Evolutionary conservation across 2,329 filamentous ascomycete species (phyloP).

Genomic region (Botrytis galanthina): DNA sequence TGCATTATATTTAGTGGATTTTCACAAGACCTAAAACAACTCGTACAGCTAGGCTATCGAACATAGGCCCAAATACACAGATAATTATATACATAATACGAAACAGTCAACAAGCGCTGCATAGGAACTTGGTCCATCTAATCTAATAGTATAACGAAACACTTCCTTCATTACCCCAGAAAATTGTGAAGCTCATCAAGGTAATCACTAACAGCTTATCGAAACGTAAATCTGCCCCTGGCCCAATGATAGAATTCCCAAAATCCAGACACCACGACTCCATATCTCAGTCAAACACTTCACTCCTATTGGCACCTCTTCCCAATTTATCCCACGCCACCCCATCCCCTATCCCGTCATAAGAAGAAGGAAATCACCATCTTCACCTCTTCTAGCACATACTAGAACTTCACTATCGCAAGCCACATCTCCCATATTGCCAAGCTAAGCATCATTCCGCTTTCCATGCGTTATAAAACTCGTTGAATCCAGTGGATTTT

Average conservation of each 20-base stretch:
- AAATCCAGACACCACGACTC: background rate
- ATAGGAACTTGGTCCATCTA: background rate
- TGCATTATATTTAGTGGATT: background rate
- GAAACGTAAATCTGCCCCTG: background rate
- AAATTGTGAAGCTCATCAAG: background rate
- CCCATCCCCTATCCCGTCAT: background rate
- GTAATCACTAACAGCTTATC: background rate
- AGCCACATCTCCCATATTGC: background rate
- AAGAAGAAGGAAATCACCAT: background rate
- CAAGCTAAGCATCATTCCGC: background rate
- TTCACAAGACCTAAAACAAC: background rate
- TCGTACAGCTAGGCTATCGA: background rate
- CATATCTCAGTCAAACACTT: background rate
- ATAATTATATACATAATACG: background rate
- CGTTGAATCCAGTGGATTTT: background rate
- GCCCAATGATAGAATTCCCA: background rate
- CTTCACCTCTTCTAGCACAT: background rate
- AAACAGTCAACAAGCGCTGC: background rate
- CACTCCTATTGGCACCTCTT: rapidly evolving
- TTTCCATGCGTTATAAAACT: background rate
- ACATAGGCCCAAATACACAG: background rate
- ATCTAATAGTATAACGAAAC: background rate
- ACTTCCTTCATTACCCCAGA: background rate
- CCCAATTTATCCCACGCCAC: background rate
- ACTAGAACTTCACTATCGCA: background rate